Evolutionary conservation across 2,329 filamentous ascomycete species (phyloP), one percentile per base, ranked within the genome.

Genomic region (Cercospora zeina): DNA sequence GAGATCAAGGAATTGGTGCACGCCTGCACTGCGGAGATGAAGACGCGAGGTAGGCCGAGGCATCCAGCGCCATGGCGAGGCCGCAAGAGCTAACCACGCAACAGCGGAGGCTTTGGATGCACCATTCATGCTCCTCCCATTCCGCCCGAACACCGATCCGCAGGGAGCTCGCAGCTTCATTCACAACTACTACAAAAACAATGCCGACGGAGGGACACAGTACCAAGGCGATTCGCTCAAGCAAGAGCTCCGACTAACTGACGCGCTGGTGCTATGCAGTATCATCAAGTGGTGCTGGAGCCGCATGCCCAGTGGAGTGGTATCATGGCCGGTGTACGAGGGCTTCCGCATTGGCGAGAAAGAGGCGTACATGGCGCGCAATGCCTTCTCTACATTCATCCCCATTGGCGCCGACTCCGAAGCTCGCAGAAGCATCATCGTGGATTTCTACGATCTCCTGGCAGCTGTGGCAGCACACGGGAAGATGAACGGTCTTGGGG

Each of bases 261-360:
- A 97, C 77, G 92, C 93, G 62, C 91, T 96, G 89, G 93, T 97
- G 61, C 85, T 99, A 58, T 93, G 92, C 67, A 95, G 93, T 71
- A 92, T 97, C 45, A 83, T 95, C 67, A 99, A 97, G 81, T 99
- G 95, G 95, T 97, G 93, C 77, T 99, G 95, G 95, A 93, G 91
- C 75, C 87, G 95, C 78, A 81, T 99, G 55, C 86, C 89, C 45
- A 91, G 92, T 62, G 95, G 95, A 72, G 87, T 99, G 13, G 93
- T 99, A 36, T 92, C 91, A 62, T 97, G 95, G 95, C 92, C 97
- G 72, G 91, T 91, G 45, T 99, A 99, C 74, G 93, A 97, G 75
- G 84, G 96, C 21, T 99, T 99, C 82, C 92, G 90, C 72, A 88
- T 96, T 68, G 95, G 95, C 74, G 95, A 99, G 79, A 86, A 89